Base-by-base conservation (phyloP, 768 basidiomycete species). In the Tulasnella sp. region DNA sequence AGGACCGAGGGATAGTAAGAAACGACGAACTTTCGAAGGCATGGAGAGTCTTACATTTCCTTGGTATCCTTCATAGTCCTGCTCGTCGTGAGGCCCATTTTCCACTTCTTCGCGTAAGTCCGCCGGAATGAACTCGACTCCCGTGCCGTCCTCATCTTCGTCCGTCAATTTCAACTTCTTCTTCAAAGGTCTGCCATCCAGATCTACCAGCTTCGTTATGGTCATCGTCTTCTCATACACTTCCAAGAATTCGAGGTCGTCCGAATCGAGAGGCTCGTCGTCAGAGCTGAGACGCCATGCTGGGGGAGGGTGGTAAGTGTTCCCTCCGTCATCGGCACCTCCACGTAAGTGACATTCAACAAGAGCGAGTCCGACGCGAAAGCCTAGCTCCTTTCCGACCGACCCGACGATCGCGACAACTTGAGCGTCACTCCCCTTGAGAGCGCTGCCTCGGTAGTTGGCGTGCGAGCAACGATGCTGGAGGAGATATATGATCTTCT, bases 61-160 rank as follows among this genome's bases (percentile, higher is more conserved):
- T 79, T 82, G 81, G 76, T 85, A 86, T 29, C 85, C 84, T 70
- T 85, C 84, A 69, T 85, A 85, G 2, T 85, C 82, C 22, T 79
- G 78, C 3, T 83, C 80, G 75, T 85, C 84, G 7, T 85, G 85
- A 14, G 73, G 71, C 8, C 45, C 72, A 36, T 79, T 82, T 40
- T 85, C 81, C 78, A 86, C 31, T 7, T 8, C 22, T 4, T 4
- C 11, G 29, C 34, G 39, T 4, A 54, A n/a, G 25, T 74, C 54
- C 9, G 14, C 52, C 6, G 71, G 71, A 19, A 72, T 72, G 19
- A 39, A 36, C 42, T 72, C 71, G 19, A 14, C 34, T 12, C 15
- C 42, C 22, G 80, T 78, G 76, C 81, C 83, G 29, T 82, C 79
- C 17, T 67, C 45, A 36, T 36, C 54, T 45, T 54, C 72, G 4